Evolutionary conservation across 1,284 basidiomycete species (phyloP).

Genomic region (Afroboletus lepidellus): DNA sequence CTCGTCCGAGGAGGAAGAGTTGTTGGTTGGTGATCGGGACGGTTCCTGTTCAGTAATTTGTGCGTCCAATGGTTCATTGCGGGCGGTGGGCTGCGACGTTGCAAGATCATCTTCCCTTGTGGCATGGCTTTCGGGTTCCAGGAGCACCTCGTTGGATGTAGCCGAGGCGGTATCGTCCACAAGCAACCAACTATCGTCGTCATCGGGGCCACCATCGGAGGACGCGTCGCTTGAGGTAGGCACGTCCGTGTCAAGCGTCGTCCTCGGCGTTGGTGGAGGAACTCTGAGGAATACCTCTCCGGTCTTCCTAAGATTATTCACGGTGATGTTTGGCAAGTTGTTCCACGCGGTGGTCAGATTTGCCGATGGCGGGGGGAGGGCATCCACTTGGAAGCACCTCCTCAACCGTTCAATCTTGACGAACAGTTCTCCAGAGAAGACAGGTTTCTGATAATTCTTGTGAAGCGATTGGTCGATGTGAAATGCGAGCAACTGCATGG

Average conservation of each 20-base stretch:
- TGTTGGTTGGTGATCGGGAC: not conserved
- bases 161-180: slow-evolving; percentile 2
- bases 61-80: not conserved
- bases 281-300: slow-evolving; percentile 1
- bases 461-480: slow-evolving; percentile 12
- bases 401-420: slow-evolving; percentile 14
- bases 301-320: slow-evolving; percentile 5
- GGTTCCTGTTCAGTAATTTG: slow-evolving; percentile 1
- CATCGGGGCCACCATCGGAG: not conserved
- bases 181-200: slow-evolving; percentile 1
- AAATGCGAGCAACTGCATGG: slow-evolving; percentile 9
- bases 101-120: not conserved
- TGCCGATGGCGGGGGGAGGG: slow-evolving; percentile 18
- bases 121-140: not conserved
- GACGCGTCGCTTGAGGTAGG: not conserved
- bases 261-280: slow-evolving; percentile 24
- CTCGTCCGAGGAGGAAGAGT: slow-evolving; percentile 8
- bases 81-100: not conserved
- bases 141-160: slow-evolving; percentile 2
- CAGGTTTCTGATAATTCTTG: slow-evolving; percentile 7
- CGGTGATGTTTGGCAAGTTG: slow-evolving; percentile 24
- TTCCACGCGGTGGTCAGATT: slow-evolving; percentile 21
- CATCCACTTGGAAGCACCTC: slow-evolving; percentile 12
- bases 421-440: slow-evolving; percentile 16
- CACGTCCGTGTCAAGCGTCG: slow-evolving; percentile 4